Base-by-base conservation (phyloP, 805 yeast species). In the Candida qinlingensis region DNA sequence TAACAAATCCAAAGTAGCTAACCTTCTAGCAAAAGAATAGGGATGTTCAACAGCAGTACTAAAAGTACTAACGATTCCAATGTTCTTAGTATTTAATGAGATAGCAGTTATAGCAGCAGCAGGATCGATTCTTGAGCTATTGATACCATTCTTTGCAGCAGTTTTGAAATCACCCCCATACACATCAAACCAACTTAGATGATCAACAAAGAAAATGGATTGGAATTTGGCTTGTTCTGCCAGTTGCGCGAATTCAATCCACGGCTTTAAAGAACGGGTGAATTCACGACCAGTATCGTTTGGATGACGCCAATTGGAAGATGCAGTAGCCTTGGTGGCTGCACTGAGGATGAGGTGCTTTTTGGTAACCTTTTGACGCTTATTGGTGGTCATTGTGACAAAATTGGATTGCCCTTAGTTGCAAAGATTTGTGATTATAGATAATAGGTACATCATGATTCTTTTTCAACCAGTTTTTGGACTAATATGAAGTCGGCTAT, bases 1-100 rank as follows among this genome's bases (percentile, higher is more conserved):
- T 44, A 72, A 62, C 41, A 69, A 71, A 52, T 72, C 76, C 41
- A 71, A 58, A 0, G 76, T 70, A 9, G 74, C 71, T 67, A 33
- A 72, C 63, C 39, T n/a, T 37, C 39, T 37, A 7, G n/a, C 26
- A 12, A 37, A 19, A 25, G n/a, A 19, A 19, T 37, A 37, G 11
- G 39, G 39, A 37, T 37, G 39, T 11, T 37, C 39, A 19, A n/a
- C 19, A 19, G 19, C 39, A 5, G 75, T 72, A 12, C 72, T 63
- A 44, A 69, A 68, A 4, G 77, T 73, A 37, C 71, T 55, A 8
- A 73, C 77, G 52, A 72, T 70, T 4, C 68, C 52, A 27, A 73
- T 48, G 37, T 65, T 64, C 43, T 66, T 54, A 3, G 77, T 73
- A 7, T 67, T 74, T 5, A 67, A 65, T 10, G 75, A 73, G 70